These are phyloP conservation scores for Serendipita vermifera DNA, from an alignment of 768 basidiomycete genomes.

Conservation along the genomic window DNA sequence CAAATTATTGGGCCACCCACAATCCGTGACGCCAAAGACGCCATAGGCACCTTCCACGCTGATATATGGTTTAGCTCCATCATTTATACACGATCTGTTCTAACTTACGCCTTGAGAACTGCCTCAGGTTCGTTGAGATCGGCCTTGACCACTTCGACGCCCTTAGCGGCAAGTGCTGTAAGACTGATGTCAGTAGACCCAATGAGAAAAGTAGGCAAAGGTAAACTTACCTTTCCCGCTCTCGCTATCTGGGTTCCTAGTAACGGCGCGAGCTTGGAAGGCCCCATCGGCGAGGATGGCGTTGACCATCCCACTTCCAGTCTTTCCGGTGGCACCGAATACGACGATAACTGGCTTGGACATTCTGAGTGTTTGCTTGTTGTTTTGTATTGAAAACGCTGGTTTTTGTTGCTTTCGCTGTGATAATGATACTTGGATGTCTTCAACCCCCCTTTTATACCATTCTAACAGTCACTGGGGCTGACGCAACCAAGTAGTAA, in stretches of 20 bases:
- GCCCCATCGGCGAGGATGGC: constrained; percentile 25
- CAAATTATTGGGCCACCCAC: constrained; percentile 4
- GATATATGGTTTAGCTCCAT: no score
- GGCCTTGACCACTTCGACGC: constrained; percentile 12
- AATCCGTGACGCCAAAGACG: constrained; percentile 15
- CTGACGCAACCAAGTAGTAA: no score
- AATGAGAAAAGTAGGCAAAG: no score
- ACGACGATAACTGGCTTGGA: constrained; percentile 21
- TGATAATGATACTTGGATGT: no score
- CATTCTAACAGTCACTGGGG: no score
- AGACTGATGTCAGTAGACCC: no score
- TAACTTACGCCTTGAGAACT: no score
- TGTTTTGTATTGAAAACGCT: no score
- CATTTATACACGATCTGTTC: no score
- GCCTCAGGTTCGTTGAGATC: constrained; percentile 9
- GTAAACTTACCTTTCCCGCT: constrained; percentile 17
- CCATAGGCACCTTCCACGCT: constrained; percentile 14
- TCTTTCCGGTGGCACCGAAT: constrained; percentile 27
- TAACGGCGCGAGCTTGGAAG: constrained; percentile 26
- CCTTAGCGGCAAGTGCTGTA: constrained; percentile 13
- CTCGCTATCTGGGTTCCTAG: constrained; percentile 22
- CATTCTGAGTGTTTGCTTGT: no score
- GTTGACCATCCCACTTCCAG: constrained; percentile 23
- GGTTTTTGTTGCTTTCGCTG: no score
- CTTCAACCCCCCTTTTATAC: no score